Base-by-base conservation (phyloP, 1,284 basidiomycete species). In the Cryptococcus neoformans region DNA sequence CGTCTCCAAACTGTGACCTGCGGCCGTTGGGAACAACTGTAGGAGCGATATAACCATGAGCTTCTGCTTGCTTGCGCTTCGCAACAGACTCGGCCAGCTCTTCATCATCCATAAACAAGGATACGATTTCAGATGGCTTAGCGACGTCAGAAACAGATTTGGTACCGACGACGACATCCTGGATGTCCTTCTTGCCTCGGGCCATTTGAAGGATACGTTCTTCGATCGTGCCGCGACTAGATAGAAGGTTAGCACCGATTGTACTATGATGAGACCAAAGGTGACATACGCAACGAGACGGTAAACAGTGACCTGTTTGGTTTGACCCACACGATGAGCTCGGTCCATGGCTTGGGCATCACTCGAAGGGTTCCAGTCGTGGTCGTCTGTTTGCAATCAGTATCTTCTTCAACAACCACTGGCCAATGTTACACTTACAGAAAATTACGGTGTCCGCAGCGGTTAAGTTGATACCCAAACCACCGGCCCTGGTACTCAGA, bases 271-370 rank as follows among this genome's bases (percentile, higher is more conserved):
- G 3, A 28, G 21, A 42, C 1, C 16, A 7, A 45, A 44, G 9
- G 34, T 17, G 28, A 63, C 57, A 40, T 54, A 59, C 34, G 74
- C 70, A 44, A 99, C 96, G 54, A 99, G 82, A 42, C 96, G 88
- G 77, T 99, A 99, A 5, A 99, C 95, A 0, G 95, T 99, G 57
- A 99, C 96, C 80, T 99, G 96, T 61, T 93, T 90, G 10, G 94
- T 99, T 79, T 99, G 96, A 40, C 96, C 96, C 11, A 99, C 84
- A 71, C 96, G 92, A 80, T 99, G 96, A 16, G 96, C 96, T 69
- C 96, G 90, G 74, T 99, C 96, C 96, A 99, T 99, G 10, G 96
- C 96, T 77, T 99, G 96, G 44, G 93, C 92, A 75, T 99, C 96
- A 73, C 99, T 99, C 35, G 92, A 95, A 12, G 94, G 96, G 76